Base-by-base conservation (phyloP, 768 basidiomycete genomes). In the Mycena sanguinolenta region DNA sequence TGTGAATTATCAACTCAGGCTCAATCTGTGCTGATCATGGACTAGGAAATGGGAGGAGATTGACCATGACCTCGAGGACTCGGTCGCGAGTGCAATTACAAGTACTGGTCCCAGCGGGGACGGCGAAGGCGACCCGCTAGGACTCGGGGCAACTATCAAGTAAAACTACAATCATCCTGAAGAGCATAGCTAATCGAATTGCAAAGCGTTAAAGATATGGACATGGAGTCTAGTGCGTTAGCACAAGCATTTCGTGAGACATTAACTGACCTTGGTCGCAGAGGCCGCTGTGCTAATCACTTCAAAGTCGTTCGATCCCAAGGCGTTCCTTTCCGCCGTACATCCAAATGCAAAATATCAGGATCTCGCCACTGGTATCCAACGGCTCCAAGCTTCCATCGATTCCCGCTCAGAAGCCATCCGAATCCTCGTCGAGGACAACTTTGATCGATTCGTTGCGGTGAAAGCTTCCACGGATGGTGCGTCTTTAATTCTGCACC, bases 381-480 rank as follows among this genome's bases (percentile, higher is more conserved):
- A 87, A 0, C 89, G 91, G 70, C 85, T 98, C 8, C 89, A 90
- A 71, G 82, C 89, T 9, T 92, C 95, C 16, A 92, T 99, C 67
- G 97, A 99, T 76, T 88, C 92, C 2, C 90, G 97, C 52, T 97
- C 96, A 2, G 95, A 97, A 74, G 98, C 97, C 21, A 92, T 99
- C 65, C 87, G 96, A 46, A 90, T 97, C 27, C 86, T 99, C 36
- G 98, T 99, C 13, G 97, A 98, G 79, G 96, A 98, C 75, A 98
- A 99, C 80, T 98, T 99, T 80, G 97, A 99, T 82, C 88, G 96
- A 16, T 99, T 99, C 76, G 97, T 99, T 21, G 94, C 95, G 3
- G 97, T 99, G 65, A 99, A 99, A 76, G 95, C 95, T 13, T 94
- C 94, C 10, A 97, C 95, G n/a, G 97, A 97, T 80, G 94, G 97